Conservation (phyloP, 805 yeast genomes). For the Scheffersomyces stipitis region DNA sequence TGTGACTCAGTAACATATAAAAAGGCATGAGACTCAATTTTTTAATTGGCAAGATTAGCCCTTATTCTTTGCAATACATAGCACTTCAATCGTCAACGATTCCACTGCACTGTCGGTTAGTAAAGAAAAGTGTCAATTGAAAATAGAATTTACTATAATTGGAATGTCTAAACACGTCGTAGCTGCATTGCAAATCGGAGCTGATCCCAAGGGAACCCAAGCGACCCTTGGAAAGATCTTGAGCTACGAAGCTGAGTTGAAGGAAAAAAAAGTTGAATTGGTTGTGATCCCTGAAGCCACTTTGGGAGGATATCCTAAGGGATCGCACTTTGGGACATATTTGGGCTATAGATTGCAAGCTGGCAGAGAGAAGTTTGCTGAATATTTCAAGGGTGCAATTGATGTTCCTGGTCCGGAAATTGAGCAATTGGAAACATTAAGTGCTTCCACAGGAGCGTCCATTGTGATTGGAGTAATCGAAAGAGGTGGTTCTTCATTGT, state of each 20-base stretch:
- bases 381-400: conserved; percentile 34
- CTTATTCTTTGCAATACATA: too few relatives aligned
- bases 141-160: not conserved
- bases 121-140: too few relatives aligned
- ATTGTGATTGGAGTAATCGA: conserved; percentile 44
- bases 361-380: conserved; percentile 41
- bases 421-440: conserved; percentile 28
- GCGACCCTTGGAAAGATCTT: conserved; percentile 38
- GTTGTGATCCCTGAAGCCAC: conserved; percentile 48
- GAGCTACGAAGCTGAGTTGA: conserved; percentile 35
- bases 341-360: conserved; percentile 41
- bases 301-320: conserved; percentile 49
- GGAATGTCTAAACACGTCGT: conserved; percentile 27
- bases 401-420: conserved; percentile 37
- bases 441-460: conserved; percentile 32
- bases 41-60: too few relatives aligned
- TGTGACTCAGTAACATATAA: too few relatives aligned
- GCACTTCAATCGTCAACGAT: too few relatives aligned
- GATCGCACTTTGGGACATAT: conserved; percentile 41
- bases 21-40: too few relatives aligned
- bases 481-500: conserved; percentile 32
- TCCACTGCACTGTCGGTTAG: too few relatives aligned
- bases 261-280: conserved; percentile 27
- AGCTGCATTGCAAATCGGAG: conserved; percentile 45
- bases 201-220: conserved; percentile 36